These are phyloP conservation scores for Ensete glaucum DNA, from an alignment of 176 grass and related monocot species.

Conservation along the genomic window DNA sequence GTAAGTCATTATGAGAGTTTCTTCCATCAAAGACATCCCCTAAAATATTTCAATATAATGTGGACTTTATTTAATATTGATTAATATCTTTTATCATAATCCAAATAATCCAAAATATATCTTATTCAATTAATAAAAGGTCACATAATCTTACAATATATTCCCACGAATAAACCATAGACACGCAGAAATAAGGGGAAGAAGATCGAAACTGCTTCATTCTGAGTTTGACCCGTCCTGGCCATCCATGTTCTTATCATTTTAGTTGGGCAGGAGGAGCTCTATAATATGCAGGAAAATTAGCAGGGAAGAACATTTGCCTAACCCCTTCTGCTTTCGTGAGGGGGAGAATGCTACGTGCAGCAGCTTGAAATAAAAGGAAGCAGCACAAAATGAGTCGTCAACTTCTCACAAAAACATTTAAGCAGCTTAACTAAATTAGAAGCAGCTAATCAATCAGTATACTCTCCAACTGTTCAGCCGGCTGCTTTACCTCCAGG, in stretches of 20 bases:
- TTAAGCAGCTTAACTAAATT: neutral
- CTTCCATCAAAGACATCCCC: no score
- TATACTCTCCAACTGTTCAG: neutral
- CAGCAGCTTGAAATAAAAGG: slow-evolving; percentile 43
- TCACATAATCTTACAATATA: no score
- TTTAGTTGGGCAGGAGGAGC: slow-evolving; percentile 26
- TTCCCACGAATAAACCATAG: no score
- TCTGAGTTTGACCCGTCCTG: neutral
- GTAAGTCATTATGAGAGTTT: no score
- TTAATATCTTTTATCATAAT: no score
- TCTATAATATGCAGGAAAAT: slow-evolving; percentile 64
- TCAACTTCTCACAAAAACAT: neutral
- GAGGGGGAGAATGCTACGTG: slow-evolving; percentile 79
- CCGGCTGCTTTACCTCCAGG: slow-evolving; percentile 49
- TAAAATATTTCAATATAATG: no score
- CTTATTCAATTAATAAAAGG: no score
- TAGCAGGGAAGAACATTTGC: slow-evolving; percentile 97
- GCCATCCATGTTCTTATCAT: neutral
- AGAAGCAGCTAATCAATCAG: neutral
- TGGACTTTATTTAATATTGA: no score
- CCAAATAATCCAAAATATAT: no score
- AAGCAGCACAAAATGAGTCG: neutral
- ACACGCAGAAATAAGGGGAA: no score
- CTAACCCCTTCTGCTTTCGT: slow-evolving; percentile 89
- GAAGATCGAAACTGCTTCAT: neutral